These are phyloP conservation scores for Talaromyces trachyspermus DNA, from an alignment of 495 filamentous ascomycete genomes.

Conservation along the genomic window DNA sequence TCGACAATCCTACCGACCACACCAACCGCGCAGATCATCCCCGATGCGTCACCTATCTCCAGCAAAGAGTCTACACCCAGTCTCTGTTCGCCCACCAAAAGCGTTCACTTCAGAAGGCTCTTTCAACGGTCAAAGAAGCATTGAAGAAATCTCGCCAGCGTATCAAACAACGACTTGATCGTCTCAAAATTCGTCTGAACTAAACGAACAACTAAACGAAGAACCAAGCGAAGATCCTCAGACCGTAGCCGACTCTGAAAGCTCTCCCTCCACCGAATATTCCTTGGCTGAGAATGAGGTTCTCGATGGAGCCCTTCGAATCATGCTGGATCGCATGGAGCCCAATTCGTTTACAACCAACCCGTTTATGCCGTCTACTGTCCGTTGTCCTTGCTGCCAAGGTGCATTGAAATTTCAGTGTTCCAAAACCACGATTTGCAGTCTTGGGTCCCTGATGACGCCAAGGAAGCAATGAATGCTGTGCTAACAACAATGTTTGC, in stretches of 20 bases:
- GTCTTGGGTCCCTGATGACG: not conserved
- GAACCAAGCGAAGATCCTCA: not conserved
- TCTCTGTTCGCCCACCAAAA: not conserved
- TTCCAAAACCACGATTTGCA: not conserved
- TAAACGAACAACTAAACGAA: too few relatives aligned
- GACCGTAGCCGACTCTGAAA: not conserved
- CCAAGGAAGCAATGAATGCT: not conserved
- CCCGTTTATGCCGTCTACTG: not conserved
- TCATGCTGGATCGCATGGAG: not conserved
- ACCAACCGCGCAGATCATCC: not conserved
- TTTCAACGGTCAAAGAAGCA: not conserved
- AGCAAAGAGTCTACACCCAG: not conserved
- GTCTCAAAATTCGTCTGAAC: not conserved
- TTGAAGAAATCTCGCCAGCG: not conserved
- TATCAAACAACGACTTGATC: not conserved
- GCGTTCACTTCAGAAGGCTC: not conserved
- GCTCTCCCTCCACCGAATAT: not conserved
- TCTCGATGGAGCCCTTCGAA: not conserved
- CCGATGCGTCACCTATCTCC: not conserved
- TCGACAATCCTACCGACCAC: not conserved
- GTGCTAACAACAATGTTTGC: conserved; percentile 1
- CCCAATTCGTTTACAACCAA: not conserved
- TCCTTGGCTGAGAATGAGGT: conserved; percentile 4
- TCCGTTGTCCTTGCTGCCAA: conserved; percentile 7
- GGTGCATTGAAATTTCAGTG: conserved; percentile 1